These are phyloP conservation scores for Sordariomycetes sp. DNA, from an alignment of 2,329 filamentous ascomycete genomes.

Conservation along the genomic window DNA sequence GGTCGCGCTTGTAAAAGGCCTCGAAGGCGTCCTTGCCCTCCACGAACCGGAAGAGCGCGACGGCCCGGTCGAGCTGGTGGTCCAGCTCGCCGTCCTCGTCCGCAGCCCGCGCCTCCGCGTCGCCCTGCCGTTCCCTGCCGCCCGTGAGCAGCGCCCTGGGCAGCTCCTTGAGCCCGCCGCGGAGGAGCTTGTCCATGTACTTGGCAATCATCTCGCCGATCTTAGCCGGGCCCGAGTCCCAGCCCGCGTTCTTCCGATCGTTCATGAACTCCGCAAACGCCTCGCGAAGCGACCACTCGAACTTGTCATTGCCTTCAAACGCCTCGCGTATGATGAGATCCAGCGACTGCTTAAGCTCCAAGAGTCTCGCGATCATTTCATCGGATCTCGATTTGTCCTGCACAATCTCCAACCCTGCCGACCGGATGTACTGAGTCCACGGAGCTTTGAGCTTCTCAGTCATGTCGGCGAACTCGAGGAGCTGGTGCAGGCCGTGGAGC, in stretches of 20 bases:
- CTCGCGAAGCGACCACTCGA: conserved; percentile 69
- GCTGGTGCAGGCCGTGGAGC: conserved; percentile 62
- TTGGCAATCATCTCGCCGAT: conserved; percentile 98
- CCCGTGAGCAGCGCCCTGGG: conserved; percentile 56
- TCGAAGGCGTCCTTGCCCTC: conserved; percentile 97
- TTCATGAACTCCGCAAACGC: conserved; percentile 89
- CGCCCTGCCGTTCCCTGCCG: conserved; percentile 39
- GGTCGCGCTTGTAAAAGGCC: conserved; percentile 97
- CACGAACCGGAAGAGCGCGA: conserved; percentile 93
- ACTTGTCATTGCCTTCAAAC: conserved; percentile 64
- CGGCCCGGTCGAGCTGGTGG: conserved; percentile 77
- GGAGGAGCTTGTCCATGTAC: conserved; percentile 80
- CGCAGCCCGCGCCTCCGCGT: conserved; percentile 31
- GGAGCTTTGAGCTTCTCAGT: conserved; percentile 56
- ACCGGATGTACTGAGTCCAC: conserved; percentile 69
- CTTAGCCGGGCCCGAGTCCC: conserved; percentile 77
- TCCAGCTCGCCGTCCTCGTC: conserved; percentile 92
- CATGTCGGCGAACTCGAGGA: conserved; percentile 60
- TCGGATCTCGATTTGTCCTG: conserved; percentile 66
- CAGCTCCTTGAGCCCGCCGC: conserved; percentile 75
- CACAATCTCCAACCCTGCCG: conserved; percentile 64
- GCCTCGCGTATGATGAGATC: conserved; percentile 66
- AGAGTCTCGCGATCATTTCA: conserved; percentile 73
- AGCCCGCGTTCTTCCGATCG: conserved; percentile 60
- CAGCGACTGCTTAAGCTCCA: conserved; percentile 68